Conservation (phyloP, 805 yeast species). For the Saccharomycopsis babjevae region DNA sequence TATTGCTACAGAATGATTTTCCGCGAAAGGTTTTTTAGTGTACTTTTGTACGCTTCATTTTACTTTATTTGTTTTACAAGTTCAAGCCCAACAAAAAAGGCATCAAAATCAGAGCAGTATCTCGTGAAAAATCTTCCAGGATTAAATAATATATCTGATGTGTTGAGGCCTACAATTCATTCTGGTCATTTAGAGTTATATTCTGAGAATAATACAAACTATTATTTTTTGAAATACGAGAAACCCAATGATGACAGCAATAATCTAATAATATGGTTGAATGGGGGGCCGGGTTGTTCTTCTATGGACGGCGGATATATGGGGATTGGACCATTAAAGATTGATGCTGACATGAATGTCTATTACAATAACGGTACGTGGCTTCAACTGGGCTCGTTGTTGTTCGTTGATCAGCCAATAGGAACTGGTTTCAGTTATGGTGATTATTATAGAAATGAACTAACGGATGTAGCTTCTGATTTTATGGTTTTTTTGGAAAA, state of each 20-base stretch:
- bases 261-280: conserved; percentile 60
- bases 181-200: conserved; percentile 58
- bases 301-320: conserved; percentile 78
- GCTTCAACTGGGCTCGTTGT: conserved; percentile 53
- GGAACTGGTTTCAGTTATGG: conserved; percentile 67
- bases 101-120: not conserved
- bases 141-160: not conserved
- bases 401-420: conserved; percentile 72
- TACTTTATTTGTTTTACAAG: not conserved
- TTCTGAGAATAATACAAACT: conserved; percentile 41
- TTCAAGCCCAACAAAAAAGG: not conserved
- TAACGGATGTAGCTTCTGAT: conserved; percentile 27
- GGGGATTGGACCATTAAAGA: conserved; percentile 69
- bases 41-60: not conserved
- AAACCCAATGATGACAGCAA: conserved; percentile 17
- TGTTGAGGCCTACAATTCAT: conserved; percentile 31
- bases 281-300: conserved; percentile 86
- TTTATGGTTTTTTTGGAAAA: conserved; percentile 45
- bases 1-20: not conserved
- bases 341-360: conserved; percentile 31
- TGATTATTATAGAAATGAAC: conserved; percentile 23
- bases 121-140: conserved; percentile 15
- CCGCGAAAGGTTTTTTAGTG: not conserved
- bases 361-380: conserved; percentile 52
- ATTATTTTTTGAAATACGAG: conserved; percentile 70